Base-by-base conservation (phyloP, 2,329 filamentous ascomycete genomes). In the Daldinia sp. region DNA sequence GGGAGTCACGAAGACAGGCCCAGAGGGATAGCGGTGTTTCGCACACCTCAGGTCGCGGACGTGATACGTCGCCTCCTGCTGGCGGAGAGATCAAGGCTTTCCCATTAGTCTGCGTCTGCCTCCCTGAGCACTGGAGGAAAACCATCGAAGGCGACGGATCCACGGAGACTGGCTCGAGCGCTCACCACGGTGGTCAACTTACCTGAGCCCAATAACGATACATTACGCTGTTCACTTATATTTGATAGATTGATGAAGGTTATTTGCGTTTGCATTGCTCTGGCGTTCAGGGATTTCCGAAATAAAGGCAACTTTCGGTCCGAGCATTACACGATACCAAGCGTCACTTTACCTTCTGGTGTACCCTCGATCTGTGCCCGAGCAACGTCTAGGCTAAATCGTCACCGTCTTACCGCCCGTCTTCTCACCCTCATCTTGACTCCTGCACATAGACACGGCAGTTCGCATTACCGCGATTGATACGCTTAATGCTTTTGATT, bases 21-120 rank as follows among this genome's bases (percentile, higher is more conserved):
- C 93, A 96, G 74, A 87, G 95, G 64, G 95, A 99, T 78, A 98
- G 94, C 72, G 95, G 95, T 59, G 91, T 98, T 41, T 97, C 93
- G 45, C 90, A 93, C 77, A 90, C 90, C 15, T 91, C 91, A 2
- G 85, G 83, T 17, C 81, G 84, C 58, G 78, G 77, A 43, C 83
- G 84, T 47, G 83, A 86, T 47, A 73, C 82, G 32, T 92, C 91
- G 27, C 89, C 90, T 19, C 80, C 85, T 1, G 84, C 83, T 9
- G 82, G 84, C 58, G 92, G 92, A 62, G 94, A 98, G 76, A 95
- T 98, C 81, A 98, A 98, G 78, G 95, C 95, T 29, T 98, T 98
- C 83, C 95, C 95, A 43, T 84, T 99, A 66, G 94, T 99, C 50
- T 99, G 94, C 74, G 93, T 98, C 39, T 98, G 95, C 77, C 82